Percentiles rank a stretch among this genome's conserved stretches.
phyloP scores from a whole-genome alignment of 345 rosid species.

The Angophora floribunda region DNA sequence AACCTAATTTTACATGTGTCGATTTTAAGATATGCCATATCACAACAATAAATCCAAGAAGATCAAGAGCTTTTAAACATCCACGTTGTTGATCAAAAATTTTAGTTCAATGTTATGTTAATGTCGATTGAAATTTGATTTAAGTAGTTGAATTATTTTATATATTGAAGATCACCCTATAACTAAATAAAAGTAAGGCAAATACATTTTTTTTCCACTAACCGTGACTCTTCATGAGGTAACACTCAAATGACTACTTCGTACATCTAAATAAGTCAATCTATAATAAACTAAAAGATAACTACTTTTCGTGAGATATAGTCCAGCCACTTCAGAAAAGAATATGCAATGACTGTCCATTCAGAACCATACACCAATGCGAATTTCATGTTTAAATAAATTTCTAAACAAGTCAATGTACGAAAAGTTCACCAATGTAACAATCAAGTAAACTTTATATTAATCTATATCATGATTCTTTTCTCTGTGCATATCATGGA shows the following conservation, averaged over 20 bases:
- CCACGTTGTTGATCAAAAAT: background rate
- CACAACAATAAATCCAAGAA: background rate
- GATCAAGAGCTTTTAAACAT: background rate
- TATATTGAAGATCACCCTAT: background rate
- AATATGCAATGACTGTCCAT: background rate
- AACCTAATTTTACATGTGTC: background rate
- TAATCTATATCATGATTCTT: background rate
- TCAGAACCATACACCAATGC: background rate
- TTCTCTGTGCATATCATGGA: background rate
- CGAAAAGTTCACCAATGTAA: background rate
- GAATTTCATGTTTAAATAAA: background rate
- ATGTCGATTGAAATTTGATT: background rate
- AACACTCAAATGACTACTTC: background rate
- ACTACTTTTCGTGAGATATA: background rate
- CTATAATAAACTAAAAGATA: too few species aligned
- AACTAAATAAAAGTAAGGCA: background rate
- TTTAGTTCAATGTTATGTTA: background rate
- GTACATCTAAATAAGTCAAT: background rate
- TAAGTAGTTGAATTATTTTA: background rate
- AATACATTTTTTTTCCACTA: background rate
- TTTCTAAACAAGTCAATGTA: background rate
- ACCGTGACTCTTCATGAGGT: background rate
- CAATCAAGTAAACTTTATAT: background rate
- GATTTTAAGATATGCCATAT: background rate
- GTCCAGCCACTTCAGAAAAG: background rate